Conservation (phyloP, 2,329 filamentous ascomycete species). For the Trichoderma citrinoviride region DNA sequence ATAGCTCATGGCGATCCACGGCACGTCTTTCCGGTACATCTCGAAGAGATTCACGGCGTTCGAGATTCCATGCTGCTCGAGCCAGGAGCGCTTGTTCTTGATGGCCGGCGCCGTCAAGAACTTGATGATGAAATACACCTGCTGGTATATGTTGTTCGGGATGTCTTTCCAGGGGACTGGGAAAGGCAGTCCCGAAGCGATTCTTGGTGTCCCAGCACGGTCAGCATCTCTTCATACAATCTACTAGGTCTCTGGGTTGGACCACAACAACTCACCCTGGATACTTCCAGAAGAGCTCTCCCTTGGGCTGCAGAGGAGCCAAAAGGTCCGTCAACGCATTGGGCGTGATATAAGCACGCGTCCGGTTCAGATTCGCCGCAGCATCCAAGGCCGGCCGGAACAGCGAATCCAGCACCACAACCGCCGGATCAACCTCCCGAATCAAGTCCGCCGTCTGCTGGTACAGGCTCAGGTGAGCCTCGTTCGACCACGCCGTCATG, state of each 20-base stretch:
- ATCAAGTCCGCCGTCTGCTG: conserved; percentile 29
- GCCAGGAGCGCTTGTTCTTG: conserved; percentile 34
- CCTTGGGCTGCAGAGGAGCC: conserved; percentile 37
- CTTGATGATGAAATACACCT: conserved; percentile 25
- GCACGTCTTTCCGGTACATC: conserved; percentile 27
- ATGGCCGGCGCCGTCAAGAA: conserved; percentile 22
- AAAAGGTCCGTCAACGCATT: conserved; percentile 44
- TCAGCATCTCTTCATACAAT: background rate
- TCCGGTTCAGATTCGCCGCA: conserved; percentile 26
- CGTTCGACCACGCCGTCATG: conserved; percentile 32
- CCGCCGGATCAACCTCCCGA: conserved; percentile 32
- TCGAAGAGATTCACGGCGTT: conserved; percentile 27
- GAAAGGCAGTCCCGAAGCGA: conserved; percentile 43
- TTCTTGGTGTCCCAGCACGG: conserved; percentile 28
- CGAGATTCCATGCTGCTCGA: conserved; percentile 29
- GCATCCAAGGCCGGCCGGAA: conserved; percentile 32
- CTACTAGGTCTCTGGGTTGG: no score
- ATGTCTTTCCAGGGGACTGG: conserved; percentile 45
- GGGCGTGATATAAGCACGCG: conserved; percentile 42
- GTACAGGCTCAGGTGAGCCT: conserved; percentile 34
- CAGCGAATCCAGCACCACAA: conserved; percentile 35
- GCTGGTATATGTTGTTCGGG: conserved; percentile 39
- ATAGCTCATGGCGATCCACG: conserved; percentile 30
- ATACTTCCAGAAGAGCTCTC: conserved; percentile 30
- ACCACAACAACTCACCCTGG: conserved; percentile 9